Conservation (phyloP, 305 asterid genomes). For the Solanum aculeatissimum region DNA sequence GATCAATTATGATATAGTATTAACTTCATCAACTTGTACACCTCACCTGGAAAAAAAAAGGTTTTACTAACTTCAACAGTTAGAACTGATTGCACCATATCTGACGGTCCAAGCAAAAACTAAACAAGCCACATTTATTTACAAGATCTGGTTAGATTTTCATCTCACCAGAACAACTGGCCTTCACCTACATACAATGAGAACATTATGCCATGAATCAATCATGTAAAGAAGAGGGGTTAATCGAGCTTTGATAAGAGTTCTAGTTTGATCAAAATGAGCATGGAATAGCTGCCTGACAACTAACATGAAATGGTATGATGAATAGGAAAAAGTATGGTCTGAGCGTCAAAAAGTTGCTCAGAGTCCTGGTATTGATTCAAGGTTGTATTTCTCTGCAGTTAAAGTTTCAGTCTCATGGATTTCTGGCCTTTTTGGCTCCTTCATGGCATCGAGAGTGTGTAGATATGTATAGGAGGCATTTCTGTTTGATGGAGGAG, state of each 20-base stretch:
- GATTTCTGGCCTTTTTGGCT: conserved; percentile 43
- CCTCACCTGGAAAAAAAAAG: background rate
- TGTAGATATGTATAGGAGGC: conserved; percentile 75
- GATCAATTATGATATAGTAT: background rate
- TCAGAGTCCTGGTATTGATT: conserved; percentile 93
- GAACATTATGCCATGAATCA: background rate
- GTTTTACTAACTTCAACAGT: background rate
- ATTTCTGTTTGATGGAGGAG: conserved; percentile 46
- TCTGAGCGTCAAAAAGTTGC: conserved; percentile 13
- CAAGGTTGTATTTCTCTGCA: conserved; percentile 78
- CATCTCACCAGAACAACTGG: background rate
- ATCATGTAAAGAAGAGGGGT: background rate
- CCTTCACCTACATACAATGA: background rate
- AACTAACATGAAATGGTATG: conserved; percentile 10
- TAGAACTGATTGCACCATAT: background rate
- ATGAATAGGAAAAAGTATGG: background rate
- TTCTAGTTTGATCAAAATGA: background rate
- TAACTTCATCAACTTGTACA: background rate
- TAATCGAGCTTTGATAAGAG: background rate
- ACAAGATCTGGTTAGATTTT: background rate
- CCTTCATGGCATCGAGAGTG: conserved; percentile 64
- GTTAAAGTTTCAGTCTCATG: conserved; percentile 38
- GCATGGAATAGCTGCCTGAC: background rate
- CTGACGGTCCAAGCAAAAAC: background rate
- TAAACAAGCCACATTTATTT: background rate